phyloP scores from a whole-genome alignment of 768 basidiomycete species.

The Boletus pseudo-olivaceus region DNA sequence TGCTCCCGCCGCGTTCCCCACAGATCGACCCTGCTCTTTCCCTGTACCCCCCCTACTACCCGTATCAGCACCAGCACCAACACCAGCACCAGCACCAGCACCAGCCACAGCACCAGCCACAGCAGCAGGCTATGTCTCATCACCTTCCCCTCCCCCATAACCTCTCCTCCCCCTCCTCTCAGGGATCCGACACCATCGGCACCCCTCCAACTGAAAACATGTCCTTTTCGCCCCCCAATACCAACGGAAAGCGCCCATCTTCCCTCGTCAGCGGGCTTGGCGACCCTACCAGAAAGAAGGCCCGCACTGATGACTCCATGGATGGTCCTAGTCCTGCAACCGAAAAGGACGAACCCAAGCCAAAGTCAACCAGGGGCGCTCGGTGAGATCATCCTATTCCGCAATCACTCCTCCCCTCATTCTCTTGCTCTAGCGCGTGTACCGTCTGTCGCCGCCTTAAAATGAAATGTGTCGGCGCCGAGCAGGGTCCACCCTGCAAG shows the following conservation, averaged over 20 bases:
- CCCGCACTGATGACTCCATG: constrained; percentile 52
- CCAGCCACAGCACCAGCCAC: constrained; percentile 46
- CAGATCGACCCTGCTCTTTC: constrained; percentile 70
- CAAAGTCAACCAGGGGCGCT: constrained; percentile 85
- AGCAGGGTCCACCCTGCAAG: constrained; percentile 89
- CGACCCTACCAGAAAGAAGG: constrained; percentile 52
- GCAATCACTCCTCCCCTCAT: constrained; percentile 7
- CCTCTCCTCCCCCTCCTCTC: constrained; percentile 77
- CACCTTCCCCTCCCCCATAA: constrained; percentile 55
- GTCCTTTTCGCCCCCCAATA: constrained; percentile 47
- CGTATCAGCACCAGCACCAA: constrained; percentile 47
- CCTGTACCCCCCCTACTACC: constrained; percentile 64
- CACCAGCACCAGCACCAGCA: constrained; percentile 44
- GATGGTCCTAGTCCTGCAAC: constrained; percentile 49
- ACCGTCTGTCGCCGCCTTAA: constrained; percentile 89
- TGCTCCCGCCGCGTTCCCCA: constrained; percentile 51
- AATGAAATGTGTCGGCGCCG: constrained; percentile 91
- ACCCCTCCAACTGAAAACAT: constrained; percentile 67
- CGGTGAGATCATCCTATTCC: constrained; percentile 45
- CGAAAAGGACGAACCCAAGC: constrained; percentile 65
- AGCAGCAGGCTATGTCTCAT: constrained; percentile 47
- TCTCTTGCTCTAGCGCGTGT: constrained; percentile 59
- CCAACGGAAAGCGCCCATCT: constrained; percentile 66
- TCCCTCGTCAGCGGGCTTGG: constrained; percentile 38
- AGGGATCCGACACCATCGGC: constrained; percentile 72